A percentile compares a stretch with the other conserved stretches of the same genome.
These are phyloP conservation scores for Rhynchospora tenuis DNA, from an alignment of 176 grass and related monocot species.

Conservation along the genomic window DNA sequence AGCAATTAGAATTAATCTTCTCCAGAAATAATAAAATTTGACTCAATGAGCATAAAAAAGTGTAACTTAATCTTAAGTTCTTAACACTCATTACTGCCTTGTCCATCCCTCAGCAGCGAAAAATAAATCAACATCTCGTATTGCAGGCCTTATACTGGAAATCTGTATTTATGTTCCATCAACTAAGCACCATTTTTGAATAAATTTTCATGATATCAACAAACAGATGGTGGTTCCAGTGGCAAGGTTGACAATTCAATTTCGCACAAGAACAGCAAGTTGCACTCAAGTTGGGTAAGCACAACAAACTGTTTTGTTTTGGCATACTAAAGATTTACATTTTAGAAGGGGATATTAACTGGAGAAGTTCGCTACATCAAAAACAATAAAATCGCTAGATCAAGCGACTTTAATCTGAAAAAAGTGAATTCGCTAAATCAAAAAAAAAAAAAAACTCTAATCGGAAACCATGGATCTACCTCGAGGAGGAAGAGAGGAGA, in stretches of 20 bases:
- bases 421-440: too few species aligned
- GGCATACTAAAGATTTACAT: slow-evolving; percentile 16
- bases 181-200: not conserved
- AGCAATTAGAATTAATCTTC: not conserved
- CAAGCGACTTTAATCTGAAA: too few species aligned
- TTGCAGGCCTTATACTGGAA: not conserved
- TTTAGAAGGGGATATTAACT: slow-evolving; percentile 12
- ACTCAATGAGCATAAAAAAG: slow-evolving; percentile 12
- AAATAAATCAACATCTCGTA: slow-evolving; percentile 19
- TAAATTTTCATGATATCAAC: slow-evolving; percentile 12
- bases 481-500: too few species aligned
- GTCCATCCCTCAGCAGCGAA: slow-evolving; percentile 15
- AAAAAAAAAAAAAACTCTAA: too few species aligned
- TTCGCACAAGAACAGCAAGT: slow-evolving; percentile 25
- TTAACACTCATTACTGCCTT: not conserved
- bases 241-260: slow-evolving; percentile 9
- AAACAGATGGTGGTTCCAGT: slow-evolving; percentile 36
- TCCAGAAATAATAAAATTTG: not conserved
- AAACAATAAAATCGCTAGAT: too few species aligned
- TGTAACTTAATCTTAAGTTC: not conserved
- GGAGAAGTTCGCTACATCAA: too few species aligned
- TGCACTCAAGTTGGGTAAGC: slow-evolving; percentile 25
- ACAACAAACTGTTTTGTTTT: slow-evolving; percentile 1
- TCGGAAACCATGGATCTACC: too few species aligned
- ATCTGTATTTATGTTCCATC: not conserved